phyloP scores from a whole-genome alignment of 1,139 yeast genomes.

The Lodderomyces theae region DNA sequence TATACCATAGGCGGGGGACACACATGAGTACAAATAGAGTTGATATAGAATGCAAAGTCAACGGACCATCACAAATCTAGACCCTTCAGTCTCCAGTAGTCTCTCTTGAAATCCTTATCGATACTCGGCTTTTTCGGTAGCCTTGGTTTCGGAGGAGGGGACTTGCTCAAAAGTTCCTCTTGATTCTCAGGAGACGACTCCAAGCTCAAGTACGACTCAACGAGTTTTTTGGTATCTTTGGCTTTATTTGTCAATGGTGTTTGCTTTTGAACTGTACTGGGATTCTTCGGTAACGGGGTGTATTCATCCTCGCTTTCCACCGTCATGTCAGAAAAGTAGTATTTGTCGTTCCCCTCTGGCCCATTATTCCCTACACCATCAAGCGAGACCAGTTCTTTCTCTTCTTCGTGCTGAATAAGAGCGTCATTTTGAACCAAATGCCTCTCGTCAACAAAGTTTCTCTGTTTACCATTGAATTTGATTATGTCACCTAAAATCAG shows the following conservation, averaged over 20 bases:
- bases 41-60: too few species aligned
- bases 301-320: slow-evolving; percentile 34
- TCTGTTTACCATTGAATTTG: slow-evolving; percentile 66
- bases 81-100: slow-evolving; percentile 47
- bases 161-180: slow-evolving; percentile 15
- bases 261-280: neutral
- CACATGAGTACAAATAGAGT: too few species aligned
- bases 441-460: slow-evolving; percentile 82
- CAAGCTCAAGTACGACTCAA: slow-evolving; percentile 26
- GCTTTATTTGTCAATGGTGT: slow-evolving; percentile 15
- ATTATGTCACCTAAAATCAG: slow-evolving; percentile 82
- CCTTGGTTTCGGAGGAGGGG: slow-evolving; percentile 17
- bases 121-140: slow-evolving; percentile 16
- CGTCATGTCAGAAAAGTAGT: slow-evolving; percentile 43
- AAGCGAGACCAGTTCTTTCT: slow-evolving; percentile 18
- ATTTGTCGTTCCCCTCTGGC: slow-evolving; percentile 36
- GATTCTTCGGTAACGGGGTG: slow-evolving; percentile 1
- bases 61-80: slow-evolving; percentile 28
- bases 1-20: slow-evolving; percentile 8
- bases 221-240: slow-evolving; percentile 22
- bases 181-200: slow-evolving; percentile 20
- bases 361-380: slow-evolving; percentile 27
- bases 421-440: slow-evolving; percentile 63
- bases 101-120: slow-evolving; percentile 38
- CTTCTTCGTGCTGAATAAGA: slow-evolving; percentile 29